Percentiles rank a stretch among this genome's conserved stretches.
These are phyloP conservation scores for Platanthera zijinensis DNA, from an alignment of 106 monocot species.

Conservation along the genomic window DNA sequence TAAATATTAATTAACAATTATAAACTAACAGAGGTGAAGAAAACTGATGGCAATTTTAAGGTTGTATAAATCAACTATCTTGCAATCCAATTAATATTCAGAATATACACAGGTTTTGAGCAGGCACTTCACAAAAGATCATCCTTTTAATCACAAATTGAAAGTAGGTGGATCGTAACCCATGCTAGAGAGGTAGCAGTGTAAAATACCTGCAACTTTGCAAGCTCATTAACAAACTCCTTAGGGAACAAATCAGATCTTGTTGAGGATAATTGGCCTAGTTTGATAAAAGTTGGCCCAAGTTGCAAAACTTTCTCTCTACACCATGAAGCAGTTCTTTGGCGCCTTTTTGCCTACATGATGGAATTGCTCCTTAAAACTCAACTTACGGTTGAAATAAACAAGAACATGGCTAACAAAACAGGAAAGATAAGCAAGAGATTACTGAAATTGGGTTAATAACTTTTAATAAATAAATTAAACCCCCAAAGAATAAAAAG, in stretches of 20 bases:
- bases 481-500: not conserved
- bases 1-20: not conserved
- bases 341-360: slow-evolving; percentile 62
- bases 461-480: not conserved
- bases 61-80: not conserved
- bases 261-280: slow-evolving; percentile 88
- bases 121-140: not conserved
- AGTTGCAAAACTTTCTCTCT: slow-evolving; percentile 82
- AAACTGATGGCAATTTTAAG: not conserved
- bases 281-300: slow-evolving; percentile 90
- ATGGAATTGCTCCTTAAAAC: slow-evolving; percentile 7
- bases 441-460: not conserved
- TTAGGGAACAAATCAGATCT: slow-evolving; percentile 85
- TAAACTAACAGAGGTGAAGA: slow-evolving; percentile 1
- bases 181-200: not conserved
- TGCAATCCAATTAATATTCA: not conserved
- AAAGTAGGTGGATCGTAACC: not conserved
- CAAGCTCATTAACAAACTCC: slow-evolving; percentile 92
- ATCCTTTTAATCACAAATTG: not conserved
- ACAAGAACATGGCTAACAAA: not conserved
- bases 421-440: not conserved
- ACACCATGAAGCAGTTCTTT: slow-evolving; percentile 82
- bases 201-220: slow-evolving; percentile 77
- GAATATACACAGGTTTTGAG: not conserved
- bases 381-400: not conserved